Base-by-base conservation (phyloP, 2,329 filamentous ascomycete genomes). In the Grosmannia penicillata region DNA sequence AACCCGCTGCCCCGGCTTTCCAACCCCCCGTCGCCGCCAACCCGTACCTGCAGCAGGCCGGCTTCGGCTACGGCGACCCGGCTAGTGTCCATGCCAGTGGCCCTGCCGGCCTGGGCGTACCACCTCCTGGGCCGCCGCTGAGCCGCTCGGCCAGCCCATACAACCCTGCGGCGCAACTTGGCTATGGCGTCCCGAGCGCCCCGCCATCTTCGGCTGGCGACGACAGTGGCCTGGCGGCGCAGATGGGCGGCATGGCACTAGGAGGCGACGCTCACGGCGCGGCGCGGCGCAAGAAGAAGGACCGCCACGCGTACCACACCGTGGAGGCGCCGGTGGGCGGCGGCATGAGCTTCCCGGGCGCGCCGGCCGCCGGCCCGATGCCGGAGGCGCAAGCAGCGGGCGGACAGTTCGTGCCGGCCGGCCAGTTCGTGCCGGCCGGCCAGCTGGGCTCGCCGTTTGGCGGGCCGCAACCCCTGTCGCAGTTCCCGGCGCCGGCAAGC, bases 251-350 rank as follows among this genome's bases (percentile, higher is more conserved):
- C 43, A 73, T 93, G 70, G 77, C 69, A 29, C 63, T 93, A 48
- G 75, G 69, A 25, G 66, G 48, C 30, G 63, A 69, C 30, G 59
- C 66, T 33, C 62, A 65, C 26, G 56, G 71, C 35, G 63, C 63
- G 3, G 60, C 60, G 41, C 69, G 75, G 55, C 81, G 68, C 58
- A 84, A 87, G 68, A 96, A 94, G 75, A 95, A 94, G 70, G 82
- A 95, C 56, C 75, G 85, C 43, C 89, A 96, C 60, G 89, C 87
- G 46, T 82, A 93, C 58, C 89, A 96, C 57, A 79, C 75, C 28
- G 74, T 96, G 38, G 84, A 89, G 47, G 75, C 82, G 18, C 68
- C 78, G 11, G 67, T 67, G 6, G 75, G 76, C 36, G 75, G 75
- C 25, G 75, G 78, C 6, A 75, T 81, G 51, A 63, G 75, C 71